phyloP scores from a whole-genome alignment of 202 grass and related monocot species.

The Schoenoplectus tabernaemontani region DNA sequence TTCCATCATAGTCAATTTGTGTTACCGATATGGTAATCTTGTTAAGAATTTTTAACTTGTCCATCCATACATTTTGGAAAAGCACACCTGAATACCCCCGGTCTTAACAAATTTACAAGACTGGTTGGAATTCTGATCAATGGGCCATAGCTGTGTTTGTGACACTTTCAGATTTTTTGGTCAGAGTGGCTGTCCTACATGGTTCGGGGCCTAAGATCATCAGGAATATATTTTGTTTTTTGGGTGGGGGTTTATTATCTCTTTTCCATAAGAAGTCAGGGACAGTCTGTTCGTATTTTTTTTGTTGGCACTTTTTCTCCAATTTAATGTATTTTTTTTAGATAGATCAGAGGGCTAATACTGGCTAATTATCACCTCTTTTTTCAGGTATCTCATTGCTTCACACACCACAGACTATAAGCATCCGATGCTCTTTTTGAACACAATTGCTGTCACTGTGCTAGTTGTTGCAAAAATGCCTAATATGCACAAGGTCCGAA shows the following conservation, averaged over 20 bases:
- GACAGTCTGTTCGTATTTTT: background rate
- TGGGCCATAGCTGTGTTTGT: background rate
- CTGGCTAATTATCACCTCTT: background rate
- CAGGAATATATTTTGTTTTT: background rate
- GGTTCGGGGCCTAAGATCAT: background rate
- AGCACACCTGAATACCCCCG: background rate
- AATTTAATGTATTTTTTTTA: constrained; percentile 1
- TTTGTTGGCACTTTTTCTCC: background rate
- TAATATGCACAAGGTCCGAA: constrained; percentile 84
- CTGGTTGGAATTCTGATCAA: background rate
- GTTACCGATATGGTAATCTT: background rate
- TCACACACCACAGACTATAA: constrained; percentile 75
- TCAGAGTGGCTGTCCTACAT: background rate
- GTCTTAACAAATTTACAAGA: background rate
- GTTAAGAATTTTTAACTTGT: background rate
- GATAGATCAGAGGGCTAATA: background rate
- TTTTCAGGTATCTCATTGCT: constrained; percentile 54
- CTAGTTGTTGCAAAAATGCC: constrained; percentile 65
- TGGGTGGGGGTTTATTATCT: background rate
- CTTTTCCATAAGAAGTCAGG: background rate
- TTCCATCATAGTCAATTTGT: background rate
- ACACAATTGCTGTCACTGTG: constrained; percentile 49
- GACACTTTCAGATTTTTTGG: background rate
- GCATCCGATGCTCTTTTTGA: constrained; percentile 70
- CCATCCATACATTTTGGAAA: background rate